phyloP scores from a whole-genome alignment of 306 rosid species.

The Cucurbita moschata region DNA sequence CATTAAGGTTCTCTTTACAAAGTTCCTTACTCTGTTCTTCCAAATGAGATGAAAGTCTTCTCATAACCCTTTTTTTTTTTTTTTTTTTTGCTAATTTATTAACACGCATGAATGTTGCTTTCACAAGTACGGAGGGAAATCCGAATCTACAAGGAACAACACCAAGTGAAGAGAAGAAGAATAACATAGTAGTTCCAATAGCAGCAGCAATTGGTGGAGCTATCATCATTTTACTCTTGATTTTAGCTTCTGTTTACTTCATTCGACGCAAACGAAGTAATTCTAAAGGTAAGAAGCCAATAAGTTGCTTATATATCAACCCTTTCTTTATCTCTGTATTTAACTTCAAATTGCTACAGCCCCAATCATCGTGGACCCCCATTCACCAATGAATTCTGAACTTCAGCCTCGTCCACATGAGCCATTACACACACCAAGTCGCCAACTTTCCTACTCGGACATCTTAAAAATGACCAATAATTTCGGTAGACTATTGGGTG shows the following conservation, averaged over 20 bases:
- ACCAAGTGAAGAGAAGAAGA: slow-evolving; percentile 1
- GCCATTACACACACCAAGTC: background rate
- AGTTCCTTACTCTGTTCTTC: background rate
- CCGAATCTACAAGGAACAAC: slow-evolving; percentile 9
- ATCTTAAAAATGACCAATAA: background rate
- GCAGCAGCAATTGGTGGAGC: slow-evolving; percentile 27
- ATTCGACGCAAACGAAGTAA: background rate
- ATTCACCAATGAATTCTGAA: background rate
- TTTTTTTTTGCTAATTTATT: background rate
- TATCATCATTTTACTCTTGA: slow-evolving; percentile 6
- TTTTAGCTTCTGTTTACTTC: slow-evolving; percentile 7
- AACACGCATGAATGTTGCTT: background rate
- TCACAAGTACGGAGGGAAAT: slow-evolving; percentile 16
- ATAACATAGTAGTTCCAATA: slow-evolving; percentile 20
- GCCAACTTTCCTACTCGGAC: background rate
- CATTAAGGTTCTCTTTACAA: background rate
- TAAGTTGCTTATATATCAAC: background rate
- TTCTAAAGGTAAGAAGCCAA: background rate
- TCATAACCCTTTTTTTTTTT: background rate
- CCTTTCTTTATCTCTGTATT: background rate
- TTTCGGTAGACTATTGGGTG: background rate
- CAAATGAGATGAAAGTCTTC: background rate
- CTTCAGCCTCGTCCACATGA: background rate
- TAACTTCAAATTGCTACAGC: background rate
- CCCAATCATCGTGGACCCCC: background rate